Conservation (phyloP, 305 asterid species). For the Fraxinus dipetala region DNA sequence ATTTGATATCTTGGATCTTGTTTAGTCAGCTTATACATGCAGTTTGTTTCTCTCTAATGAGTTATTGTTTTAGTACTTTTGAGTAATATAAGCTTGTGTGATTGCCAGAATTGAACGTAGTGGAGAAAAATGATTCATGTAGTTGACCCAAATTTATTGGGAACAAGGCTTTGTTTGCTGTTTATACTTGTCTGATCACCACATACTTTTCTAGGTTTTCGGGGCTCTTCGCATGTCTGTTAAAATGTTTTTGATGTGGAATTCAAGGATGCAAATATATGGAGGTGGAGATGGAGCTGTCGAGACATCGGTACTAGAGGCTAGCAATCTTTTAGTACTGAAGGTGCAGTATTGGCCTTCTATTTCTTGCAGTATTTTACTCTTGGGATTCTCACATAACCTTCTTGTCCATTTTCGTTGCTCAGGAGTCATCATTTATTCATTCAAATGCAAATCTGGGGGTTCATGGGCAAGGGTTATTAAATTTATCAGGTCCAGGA, state of each 20-base stretch:
- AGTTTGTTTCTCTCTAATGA: neutral
- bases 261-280: conserved; percentile 82
- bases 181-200: neutral
- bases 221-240: conserved; percentile 99
- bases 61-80: neutral
- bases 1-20: neutral
- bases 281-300: conserved; percentile 98
- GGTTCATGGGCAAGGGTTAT: conserved; percentile 91
- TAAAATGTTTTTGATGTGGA: conserved; percentile 98
- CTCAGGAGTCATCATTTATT: conserved; percentile 80
- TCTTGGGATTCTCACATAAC: conserved; percentile 21
- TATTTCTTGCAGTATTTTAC: conserved; percentile 20
- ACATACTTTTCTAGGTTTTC: conserved; percentile 58
- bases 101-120: neutral
- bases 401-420: conserved; percentile 22
- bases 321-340: conserved; percentile 95
- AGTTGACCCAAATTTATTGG: neutral
- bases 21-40: neutral
- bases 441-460: conserved; percentile 97
- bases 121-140: neutral
- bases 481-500: conserved; percentile 94
- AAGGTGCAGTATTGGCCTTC: conserved; percentile 47
- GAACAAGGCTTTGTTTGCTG: neutral
- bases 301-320: conserved; percentile 90
- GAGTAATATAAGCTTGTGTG: conserved; percentile 15